Evolutionary conservation across 1,284 basidiomycete genomes (phyloP), one percentile per base, ranked within the genome.

Genomic region (Rhodotorula sp.): DNA sequence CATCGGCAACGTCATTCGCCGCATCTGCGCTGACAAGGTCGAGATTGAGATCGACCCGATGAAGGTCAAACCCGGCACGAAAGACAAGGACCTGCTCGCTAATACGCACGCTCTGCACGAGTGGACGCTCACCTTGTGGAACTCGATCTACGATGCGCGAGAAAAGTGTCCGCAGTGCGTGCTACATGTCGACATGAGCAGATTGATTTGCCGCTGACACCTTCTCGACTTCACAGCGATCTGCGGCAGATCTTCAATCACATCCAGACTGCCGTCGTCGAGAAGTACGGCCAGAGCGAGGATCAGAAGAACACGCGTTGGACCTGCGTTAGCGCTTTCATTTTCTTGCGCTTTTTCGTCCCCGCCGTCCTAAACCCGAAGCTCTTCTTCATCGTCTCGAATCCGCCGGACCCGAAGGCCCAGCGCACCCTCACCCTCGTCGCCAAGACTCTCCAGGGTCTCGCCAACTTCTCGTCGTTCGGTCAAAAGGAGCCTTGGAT

Each of bases 301-400:
- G 75, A 75, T 15, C 62, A 70, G 48, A 65, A 67, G 60, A 75
- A 78, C 52, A 81, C 90, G 52, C 88, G 86, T 46, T 87, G 85
- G 84, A 90, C 91, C 78, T 87, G 88, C 76, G 89, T 92, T 54
- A 90, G 89, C 52, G 90, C 90, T 0, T 92, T 92, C 78, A 87
- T 88, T 77, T 92, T 92, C 79, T 83, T 92, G 48, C 86, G 90
- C 56, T 91, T 93, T 79, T 87, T 93, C 69, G 76, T 76, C 30
- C 77, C 77, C 24, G 77, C 77, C 34, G 72, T 78, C 47, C 73
- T 78, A 59, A 76, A 77, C 37, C 77, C 77, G 4, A 69, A 69
- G 24, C 70, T 78, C 11, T 78, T 77, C 64, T 65, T 68, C 51
- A 69, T 78, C 64, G 68, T 75, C 18, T 55, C 64, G 24, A 44